phyloP scores from a whole-genome alignment of 2,329 filamentous ascomycete genomes.

The Clonostachys byssicola region DNA sequence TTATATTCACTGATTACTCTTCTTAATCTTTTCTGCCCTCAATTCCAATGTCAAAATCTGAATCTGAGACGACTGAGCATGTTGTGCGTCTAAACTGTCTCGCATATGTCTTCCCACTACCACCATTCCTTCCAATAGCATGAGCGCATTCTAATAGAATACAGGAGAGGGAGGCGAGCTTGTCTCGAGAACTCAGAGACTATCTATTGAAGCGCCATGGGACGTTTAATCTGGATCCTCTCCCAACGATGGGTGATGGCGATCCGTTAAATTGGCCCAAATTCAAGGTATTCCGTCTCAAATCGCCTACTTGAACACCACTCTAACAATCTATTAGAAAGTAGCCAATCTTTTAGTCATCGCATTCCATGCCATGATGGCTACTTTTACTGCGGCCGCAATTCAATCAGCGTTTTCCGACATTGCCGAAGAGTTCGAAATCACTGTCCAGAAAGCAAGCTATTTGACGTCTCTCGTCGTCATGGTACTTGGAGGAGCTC shows the following conservation, averaged over 20 bases:
- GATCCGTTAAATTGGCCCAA: conserved; percentile 9
- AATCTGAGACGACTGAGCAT: no score
- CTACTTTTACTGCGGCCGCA: conserved; percentile 46
- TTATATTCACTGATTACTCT: no score
- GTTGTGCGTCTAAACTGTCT: no score
- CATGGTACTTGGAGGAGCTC: conserved; percentile 9
- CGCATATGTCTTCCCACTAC: no score
- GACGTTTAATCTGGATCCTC: conserved; percentile 4
- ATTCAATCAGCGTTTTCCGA: conserved; percentile 50
- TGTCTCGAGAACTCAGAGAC: conserved; percentile 3
- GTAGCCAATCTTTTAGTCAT: conserved; percentile 45
- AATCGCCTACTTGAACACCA: no score
- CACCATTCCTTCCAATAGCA: no score
- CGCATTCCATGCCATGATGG: conserved; percentile 53
- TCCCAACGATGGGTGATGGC: conserved; percentile 6
- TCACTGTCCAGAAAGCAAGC: conserved; percentile 39
- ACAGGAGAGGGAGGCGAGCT: no score
- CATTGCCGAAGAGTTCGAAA: conserved; percentile 44
- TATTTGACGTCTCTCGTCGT: conserved; percentile 35
- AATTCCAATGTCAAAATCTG: no score
- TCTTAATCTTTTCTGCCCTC: no score
- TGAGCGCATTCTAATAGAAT: no score
- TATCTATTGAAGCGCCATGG: conserved; percentile 6
- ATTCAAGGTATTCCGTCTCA: conserved; percentile 9
- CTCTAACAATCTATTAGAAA: conserved; percentile 25